Evolutionary conservation across 2,329 filamentous ascomycete genomes (phyloP).

Genomic region (Fusarium guadeloupense): DNA sequence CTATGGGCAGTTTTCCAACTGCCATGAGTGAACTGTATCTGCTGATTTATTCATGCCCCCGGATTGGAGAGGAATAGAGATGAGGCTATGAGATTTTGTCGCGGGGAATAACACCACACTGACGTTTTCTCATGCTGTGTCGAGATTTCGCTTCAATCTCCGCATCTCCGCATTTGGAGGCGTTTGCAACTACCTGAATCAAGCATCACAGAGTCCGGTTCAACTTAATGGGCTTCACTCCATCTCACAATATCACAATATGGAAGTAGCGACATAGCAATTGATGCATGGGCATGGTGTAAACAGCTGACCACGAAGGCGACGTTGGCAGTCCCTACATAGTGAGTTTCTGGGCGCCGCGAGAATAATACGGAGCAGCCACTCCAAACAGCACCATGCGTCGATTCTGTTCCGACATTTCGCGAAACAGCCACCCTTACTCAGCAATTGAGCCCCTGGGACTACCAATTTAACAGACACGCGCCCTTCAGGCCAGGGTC

Average conservation of each 20-base stretch:
- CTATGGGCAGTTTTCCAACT: constrained; percentile 15
- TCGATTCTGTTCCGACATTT: constrained; percentile 19
- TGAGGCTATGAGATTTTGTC: not conserved
- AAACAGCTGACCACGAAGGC: not conserved
- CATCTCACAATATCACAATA: no score
- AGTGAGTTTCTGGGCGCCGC: not conserved
- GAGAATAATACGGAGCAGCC: constrained; percentile 16
- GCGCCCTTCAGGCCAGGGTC: no score
- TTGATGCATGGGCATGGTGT: no score
- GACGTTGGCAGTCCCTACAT: not conserved
- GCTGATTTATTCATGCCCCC: constrained; percentile 6
- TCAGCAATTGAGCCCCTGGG: no score
- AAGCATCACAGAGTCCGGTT: no score
- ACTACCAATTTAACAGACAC: no score
- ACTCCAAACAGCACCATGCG: not conserved
- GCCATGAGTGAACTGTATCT: constrained; percentile 1
- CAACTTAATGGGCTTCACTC: no score
- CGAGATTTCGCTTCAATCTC: not conserved
- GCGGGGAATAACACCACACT: not conserved
- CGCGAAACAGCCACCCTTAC: constrained; percentile 17
- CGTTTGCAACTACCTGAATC: no score
- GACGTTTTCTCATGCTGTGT: no score
- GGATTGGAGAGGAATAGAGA: not conserved
- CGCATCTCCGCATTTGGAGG: constrained; percentile 11
- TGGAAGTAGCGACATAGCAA: no score